Base-by-base conservation (phyloP, 306 rosid species). In the Prunus mongolica region DNA sequence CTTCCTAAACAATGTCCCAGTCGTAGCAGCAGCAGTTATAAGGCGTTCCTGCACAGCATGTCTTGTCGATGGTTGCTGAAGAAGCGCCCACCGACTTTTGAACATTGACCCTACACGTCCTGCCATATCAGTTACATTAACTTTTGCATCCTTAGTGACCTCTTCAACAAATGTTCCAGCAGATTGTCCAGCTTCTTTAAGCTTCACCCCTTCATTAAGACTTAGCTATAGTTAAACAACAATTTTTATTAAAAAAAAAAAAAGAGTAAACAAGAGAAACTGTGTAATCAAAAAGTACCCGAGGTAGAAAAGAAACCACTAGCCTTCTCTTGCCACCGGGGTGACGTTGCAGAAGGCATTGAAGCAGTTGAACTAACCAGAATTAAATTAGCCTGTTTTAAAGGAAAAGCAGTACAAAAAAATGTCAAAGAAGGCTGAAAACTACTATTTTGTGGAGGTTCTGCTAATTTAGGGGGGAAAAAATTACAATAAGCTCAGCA, bases 321-420 rank as follows among this genome's bases (percentile, higher is more conserved):
- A 69, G 99, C 97, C 82, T 90, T 88, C 78, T 92, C 99, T 7
- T 88, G 92, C 98, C 97, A 95, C 89, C 87, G 87, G 45, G 99
- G 92, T 71, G 90, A 83, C 41, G 30, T 63, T 49, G 83, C 83
- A 11, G 96, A 90, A 84, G 96, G 90, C 99, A 95, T 95, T 78
- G 90, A 71, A 60, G 72, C 87, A 77, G 83, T 69, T 79, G 71
- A 79, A 71, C 61, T 63, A 30, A 58, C 78, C 76, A 79, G 74
- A 77, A 74, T 77, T 85, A 81, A 84, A 75, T 34, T 46, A 74
- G 77, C 87, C 93, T 87, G 88, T 72, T 78, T 4, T 61, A 60
- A 71, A 72, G 49, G 62, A 68, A 51, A 79, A 27, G 28, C 70
- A 15, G 6, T 11, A 27, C 32, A 55, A 22, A 18, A 18, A 54